Conservation (phyloP, 139 green algal genomes). For the Edaphochlamys debaryana region DNA sequence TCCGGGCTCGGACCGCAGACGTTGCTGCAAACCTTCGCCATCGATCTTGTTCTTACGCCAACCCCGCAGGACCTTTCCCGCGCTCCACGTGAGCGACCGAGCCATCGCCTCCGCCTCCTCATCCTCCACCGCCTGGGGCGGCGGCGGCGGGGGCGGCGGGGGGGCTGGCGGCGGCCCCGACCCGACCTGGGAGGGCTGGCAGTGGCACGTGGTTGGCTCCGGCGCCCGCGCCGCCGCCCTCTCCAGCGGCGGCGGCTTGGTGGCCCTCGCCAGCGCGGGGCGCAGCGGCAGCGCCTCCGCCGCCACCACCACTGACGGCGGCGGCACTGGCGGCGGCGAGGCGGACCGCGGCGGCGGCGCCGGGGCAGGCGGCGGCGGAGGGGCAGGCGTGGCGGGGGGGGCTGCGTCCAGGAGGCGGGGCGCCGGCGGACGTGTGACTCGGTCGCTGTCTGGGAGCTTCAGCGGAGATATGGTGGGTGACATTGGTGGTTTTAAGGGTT, state of each 20-base stretch:
- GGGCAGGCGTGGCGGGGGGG: background rate
- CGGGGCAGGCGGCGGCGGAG: background rate
- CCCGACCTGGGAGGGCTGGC: background rate
- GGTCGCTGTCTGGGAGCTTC: background rate
- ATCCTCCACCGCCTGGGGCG: no score
- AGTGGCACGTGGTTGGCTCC: background rate
- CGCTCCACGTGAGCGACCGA: constrained; percentile 14
- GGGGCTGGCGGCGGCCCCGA: background rate
- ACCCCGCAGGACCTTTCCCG: constrained; percentile 4
- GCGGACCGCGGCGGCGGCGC: no score
- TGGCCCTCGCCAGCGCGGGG: no score
- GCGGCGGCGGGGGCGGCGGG: background rate
- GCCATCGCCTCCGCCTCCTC: no score
- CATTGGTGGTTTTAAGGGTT: no score
- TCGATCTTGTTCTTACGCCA: no score
- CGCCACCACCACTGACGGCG: background rate
- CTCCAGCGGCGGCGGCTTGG: background rate
- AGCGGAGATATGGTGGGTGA: constrained; percentile 19
- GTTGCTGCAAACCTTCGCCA: no score
- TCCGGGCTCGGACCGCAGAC: no score
- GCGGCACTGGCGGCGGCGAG: background rate
- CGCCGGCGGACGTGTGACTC: no score
- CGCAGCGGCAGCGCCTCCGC: background rate
- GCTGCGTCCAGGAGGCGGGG: no score
- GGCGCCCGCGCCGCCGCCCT: no score